Base-by-base conservation (phyloP, 768 basidiomycete species). In the Phylloporus sp. region DNA sequence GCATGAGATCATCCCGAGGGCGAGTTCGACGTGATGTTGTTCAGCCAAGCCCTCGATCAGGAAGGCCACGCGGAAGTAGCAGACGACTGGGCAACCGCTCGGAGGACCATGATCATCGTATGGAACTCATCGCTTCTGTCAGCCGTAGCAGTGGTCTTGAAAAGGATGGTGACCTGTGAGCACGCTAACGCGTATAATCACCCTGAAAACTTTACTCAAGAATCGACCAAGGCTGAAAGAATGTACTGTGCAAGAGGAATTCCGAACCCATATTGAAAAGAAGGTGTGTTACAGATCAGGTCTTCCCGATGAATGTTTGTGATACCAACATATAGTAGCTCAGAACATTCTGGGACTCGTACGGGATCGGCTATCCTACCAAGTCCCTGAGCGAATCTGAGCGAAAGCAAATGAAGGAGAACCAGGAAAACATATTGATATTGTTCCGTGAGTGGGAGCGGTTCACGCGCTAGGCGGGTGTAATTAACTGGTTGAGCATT, bases 121-220 rank as follows among this genome's bases (percentile, higher is more conserved):
- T 88, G 82, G 80, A 86, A 52, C 70, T 78, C 45, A 78, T 90
- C 43, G 77, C 87, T 2, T 86, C 86, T 2, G 80, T 89, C 42
- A 90, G 88, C 62, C 76, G 88, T 35, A 88, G 86, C 59, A 84
- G 88, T 57, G 87, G 88, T 10, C 63, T 89, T 23, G 84, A 85
- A 58, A 82, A 79, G 57, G 86, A 81, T 53, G 87, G 88, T 34
- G 84, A 89, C 69, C 76, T 79, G 88, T 91, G 68, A 77, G 88
- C 62, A 11, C 24, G 34, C 6, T n/a, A 15, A 28, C 10, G 22
- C 36, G 23, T 46, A 20, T 45, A 40, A 31, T 47, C n/a, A 15
- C 10, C 31, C 39, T 43, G 22, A 27, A 13, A 5, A 27, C 51
- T 61, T 57, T 55, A 54, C 56, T 56, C n/a, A n/a, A n/a, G 55